A percentile compares a stretch with the other conserved stretches of the same genome.
These are phyloP conservation scores for Lasiosphaeris hirsuta DNA, from an alignment of 495 filamentous ascomycete genomes.

Conservation along the genomic window DNA sequence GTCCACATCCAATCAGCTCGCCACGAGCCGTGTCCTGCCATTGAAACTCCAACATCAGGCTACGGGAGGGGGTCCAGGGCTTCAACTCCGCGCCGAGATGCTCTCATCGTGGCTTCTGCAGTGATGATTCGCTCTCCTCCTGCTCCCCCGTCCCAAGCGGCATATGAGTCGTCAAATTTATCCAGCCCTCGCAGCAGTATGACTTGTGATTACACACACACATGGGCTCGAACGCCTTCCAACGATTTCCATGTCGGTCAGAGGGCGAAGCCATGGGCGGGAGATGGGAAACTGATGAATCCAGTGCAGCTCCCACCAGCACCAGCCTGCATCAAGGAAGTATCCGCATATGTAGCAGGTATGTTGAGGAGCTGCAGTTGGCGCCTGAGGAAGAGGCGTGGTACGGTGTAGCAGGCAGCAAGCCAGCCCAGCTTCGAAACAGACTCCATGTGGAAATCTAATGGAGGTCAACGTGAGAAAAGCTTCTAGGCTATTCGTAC, in stretches of 20 bases:
- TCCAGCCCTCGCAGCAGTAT: background rate
- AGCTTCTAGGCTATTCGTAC: background rate
- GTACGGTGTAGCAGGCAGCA: too few relatives aligned
- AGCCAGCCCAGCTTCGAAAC: too few relatives aligned
- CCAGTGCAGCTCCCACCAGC: too few relatives aligned
- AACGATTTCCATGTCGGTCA: slow-evolving; percentile 8
- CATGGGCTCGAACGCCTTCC: slow-evolving; percentile 2
- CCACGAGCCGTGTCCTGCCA: background rate
- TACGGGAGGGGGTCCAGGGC: background rate
- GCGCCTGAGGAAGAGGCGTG: too few relatives aligned
- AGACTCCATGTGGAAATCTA: background rate
- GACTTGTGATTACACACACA: background rate
- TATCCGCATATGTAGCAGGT: too few relatives aligned
- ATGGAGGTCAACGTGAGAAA: background rate
- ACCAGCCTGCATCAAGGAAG: too few relatives aligned
- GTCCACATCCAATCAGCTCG: background rate
- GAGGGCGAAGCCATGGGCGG: background rate
- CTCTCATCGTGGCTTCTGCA: background rate
- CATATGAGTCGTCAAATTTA: slow-evolving; percentile 4
- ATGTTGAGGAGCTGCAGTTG: too few relatives aligned
- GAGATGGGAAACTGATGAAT: background rate
- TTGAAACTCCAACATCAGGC: slow-evolving; percentile 2
- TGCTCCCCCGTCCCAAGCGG: background rate
- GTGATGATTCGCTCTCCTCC: slow-evolving; percentile 1
- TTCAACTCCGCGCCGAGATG: background rate